Evolutionary conservation across 176 grass and related monocot genomes (phyloP).

Genomic region (Bolboschoenus planiculmis): DNA sequence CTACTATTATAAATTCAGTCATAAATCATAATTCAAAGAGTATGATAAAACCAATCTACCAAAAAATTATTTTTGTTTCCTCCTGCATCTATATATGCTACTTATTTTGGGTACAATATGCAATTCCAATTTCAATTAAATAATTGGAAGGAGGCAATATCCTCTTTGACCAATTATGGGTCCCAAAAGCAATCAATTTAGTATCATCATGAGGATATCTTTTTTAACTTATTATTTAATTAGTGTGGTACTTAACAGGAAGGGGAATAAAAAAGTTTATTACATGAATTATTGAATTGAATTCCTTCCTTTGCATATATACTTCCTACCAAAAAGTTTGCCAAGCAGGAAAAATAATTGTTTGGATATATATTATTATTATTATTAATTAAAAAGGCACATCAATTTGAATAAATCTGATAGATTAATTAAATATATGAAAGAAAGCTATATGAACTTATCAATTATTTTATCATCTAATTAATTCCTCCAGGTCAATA

Average conservation of each 20-base stretch:
- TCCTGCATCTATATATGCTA: too few relatives aligned
- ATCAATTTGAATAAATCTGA: background rate
- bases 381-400: background rate
- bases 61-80: background rate
- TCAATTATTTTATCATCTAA: too few relatives aligned
- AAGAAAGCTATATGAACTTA: background rate
- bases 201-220: slow-evolving; percentile 8
- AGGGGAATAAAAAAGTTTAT: background rate
- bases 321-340: background rate
- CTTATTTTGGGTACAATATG: background rate
- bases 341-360: background rate
- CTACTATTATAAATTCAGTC: background rate
- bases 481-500: background rate
- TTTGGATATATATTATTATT: background rate
- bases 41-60: too few relatives aligned
- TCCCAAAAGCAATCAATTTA: background rate
- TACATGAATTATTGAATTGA: background rate
- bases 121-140: background rate
- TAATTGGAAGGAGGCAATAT: background rate
- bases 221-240: background rate
- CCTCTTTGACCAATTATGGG: background rate
- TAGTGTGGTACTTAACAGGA: background rate
- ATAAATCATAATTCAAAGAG: background rate
- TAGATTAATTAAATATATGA: background rate
- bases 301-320: slow-evolving; percentile 9